Percentiles rank a stretch among this genome's conserved stretches.
Conservation (phyloP, 768 basidiomycete genomes). For the Auricularia heimuer region DNA sequence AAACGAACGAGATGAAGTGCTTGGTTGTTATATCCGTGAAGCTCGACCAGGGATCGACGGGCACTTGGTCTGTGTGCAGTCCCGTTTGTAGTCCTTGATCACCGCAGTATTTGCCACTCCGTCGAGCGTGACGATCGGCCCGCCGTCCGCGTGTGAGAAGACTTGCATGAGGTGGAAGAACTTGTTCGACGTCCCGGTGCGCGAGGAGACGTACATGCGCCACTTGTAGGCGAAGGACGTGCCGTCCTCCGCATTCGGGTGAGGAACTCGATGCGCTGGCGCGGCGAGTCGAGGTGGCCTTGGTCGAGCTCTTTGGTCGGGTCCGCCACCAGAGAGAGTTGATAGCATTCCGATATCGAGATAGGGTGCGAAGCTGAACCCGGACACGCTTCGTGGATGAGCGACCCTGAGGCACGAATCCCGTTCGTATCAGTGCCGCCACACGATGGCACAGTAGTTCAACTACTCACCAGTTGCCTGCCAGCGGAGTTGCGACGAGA, state of each 20-base stretch:
- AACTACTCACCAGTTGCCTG: too few relatives aligned
- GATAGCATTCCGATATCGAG: slow-evolving; percentile 13
- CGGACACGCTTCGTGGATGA: neutral
- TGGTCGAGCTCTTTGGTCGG: slow-evolving; percentile 12
- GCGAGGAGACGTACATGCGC: slow-evolving; percentile 14
- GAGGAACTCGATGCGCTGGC: slow-evolving; percentile 18
- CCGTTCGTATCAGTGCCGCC: too few relatives aligned
- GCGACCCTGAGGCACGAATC: neutral
- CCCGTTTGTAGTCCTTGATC: neutral
- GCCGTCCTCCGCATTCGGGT: slow-evolving; percentile 9
- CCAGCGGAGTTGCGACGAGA: too few relatives aligned
- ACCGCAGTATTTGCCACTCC: neutral
- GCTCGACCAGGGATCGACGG: neutral
- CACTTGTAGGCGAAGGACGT: slow-evolving; percentile 13
- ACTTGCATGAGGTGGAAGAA: slow-evolving; percentile 2
- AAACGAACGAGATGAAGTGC: neutral
- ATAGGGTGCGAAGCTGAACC: neutral
- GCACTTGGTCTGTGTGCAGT: neutral
- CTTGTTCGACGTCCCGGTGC: slow-evolving; percentile 2
- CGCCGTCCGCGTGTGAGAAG: slow-evolving; percentile 5
- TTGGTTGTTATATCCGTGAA: neutral
- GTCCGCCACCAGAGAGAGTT: slow-evolving; percentile 13
- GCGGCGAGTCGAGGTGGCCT: slow-evolving; percentile 7
- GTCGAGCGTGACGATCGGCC: slow-evolving; percentile 8
- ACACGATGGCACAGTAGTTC: too few relatives aligned